These are phyloP conservation scores for Pezicula carpinea DNA, from an alignment of 2,329 filamentous ascomycete species.

Conservation along the genomic window DNA sequence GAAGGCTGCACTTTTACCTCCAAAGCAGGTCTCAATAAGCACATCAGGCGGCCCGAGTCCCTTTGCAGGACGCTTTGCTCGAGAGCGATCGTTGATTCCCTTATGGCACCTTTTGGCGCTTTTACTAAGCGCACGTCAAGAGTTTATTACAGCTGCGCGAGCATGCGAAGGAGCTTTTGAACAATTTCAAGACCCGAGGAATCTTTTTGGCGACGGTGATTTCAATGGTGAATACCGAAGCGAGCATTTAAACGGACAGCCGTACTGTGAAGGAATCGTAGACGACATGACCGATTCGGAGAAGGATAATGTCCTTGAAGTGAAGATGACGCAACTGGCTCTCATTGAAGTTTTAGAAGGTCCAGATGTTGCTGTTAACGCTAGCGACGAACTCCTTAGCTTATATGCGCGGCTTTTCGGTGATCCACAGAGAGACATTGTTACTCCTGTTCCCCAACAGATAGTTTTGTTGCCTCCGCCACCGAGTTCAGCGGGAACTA, in stretches of 20 bases:
- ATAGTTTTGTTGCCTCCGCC: conserved; percentile 46
- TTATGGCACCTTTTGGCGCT: conserved; percentile 90
- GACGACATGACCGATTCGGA: conserved; percentile 81
- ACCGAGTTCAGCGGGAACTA: conserved; percentile 66
- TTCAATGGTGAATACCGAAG: conserved; percentile 49
- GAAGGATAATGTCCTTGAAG: conserved; percentile 82
- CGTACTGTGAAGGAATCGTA: conserved; percentile 46
- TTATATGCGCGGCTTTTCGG: conserved; percentile 81
- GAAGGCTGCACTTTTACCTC: conserved; percentile 67
- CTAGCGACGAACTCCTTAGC: conserved; percentile 76
- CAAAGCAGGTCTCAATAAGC: conserved; percentile 40
- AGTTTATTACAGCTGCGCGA: conserved; percentile 73
- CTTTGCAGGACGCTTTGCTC: conserved; percentile 35
- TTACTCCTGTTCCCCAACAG: conserved; percentile 26
- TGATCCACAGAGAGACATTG: conserved; percentile 40
- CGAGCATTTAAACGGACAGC: conserved; percentile 54
- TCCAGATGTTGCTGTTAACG: conserved; percentile 79
- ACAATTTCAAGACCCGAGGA: conserved; percentile 69
- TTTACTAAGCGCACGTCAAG: conserved; percentile 79
- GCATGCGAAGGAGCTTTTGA: conserved; percentile 90
- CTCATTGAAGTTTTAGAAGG: conserved; percentile 81
- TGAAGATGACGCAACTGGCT: conserved; percentile 91
- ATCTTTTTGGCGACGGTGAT: conserved; percentile 63
- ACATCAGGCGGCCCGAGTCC: conserved; percentile 13
- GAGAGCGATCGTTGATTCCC: conserved; percentile 65